These are phyloP conservation scores for Neospora caninum DNA, from an alignment of 169 alveolate species.

Conservation along the genomic window DNA sequence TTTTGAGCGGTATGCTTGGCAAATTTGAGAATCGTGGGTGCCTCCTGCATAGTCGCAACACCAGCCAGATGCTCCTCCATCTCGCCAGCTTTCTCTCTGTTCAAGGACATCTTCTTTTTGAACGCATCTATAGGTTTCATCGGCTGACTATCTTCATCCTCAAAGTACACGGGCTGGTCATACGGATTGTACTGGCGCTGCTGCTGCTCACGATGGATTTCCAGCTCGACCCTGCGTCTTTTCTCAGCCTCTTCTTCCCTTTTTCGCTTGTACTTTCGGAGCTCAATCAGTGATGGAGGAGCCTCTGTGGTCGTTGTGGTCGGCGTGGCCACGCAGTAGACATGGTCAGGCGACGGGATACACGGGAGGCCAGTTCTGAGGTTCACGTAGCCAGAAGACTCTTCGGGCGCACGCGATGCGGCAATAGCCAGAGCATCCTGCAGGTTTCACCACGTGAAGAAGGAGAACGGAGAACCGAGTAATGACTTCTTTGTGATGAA, in stretches of 20 bases:
- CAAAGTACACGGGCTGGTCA: conserved; percentile 29
- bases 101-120: background rate
- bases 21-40: background rate
- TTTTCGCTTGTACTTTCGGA: background rate
- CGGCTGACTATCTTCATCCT: background rate
- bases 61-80: background rate
- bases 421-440: conserved; percentile 8
- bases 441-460: background rate
- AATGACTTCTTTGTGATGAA: background rate
- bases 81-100: background rate
- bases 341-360: conserved; percentile 15
- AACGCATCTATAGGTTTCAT: background rate
- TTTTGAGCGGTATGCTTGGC: background rate
- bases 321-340: conserved; percentile 23
- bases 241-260: conserved; percentile 21
- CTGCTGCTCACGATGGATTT: background rate
- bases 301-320: conserved; percentile 18
- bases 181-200: background rate
- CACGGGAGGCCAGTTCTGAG: conserved; percentile 28
- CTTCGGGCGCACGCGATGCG: conserved; percentile 19
- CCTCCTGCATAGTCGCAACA: background rate
- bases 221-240: background rate
- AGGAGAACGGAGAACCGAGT: no score
- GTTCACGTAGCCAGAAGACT: conserved; percentile 15
- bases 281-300: conserved; percentile 6